These are phyloP conservation scores for Cladobotryum protrusum DNA, from an alignment of 2,329 filamentous ascomycete genomes.

Conservation along the genomic window DNA sequence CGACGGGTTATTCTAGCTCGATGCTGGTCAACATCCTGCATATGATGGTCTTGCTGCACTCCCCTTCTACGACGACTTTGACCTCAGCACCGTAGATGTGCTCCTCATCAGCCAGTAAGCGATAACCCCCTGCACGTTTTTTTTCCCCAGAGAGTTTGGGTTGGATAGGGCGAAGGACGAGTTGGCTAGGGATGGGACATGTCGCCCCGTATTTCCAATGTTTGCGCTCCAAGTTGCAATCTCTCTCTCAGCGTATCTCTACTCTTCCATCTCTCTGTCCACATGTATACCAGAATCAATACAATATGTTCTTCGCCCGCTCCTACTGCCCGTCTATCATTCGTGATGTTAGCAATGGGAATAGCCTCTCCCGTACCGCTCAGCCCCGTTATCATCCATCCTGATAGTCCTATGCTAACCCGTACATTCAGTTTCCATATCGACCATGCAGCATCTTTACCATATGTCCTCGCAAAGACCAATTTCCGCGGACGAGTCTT, in stretches of 20 bases:
- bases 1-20: conserved; percentile 54
- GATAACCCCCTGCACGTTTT: conserved; percentile 6
- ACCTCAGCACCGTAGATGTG: conserved; percentile 93
- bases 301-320: conserved; percentile 27
- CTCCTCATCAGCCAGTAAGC: conserved; percentile 98
- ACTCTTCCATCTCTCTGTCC: conserved; percentile 15
- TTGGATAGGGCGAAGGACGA: conserved; percentile 20
- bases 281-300: conserved; percentile 32
- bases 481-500: conserved; percentile 96
- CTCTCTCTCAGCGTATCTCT: conserved; percentile 11
- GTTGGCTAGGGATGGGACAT: conserved; percentile 15
- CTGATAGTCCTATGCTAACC: conserved; percentile 17
- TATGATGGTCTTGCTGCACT: conserved; percentile 91
- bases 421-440: conserved; percentile 73
- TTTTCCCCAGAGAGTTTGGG: not conserved
- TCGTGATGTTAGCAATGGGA: conserved; percentile 12
- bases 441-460: conserved; percentile 96
- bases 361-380: not conserved
- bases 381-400: not conserved
- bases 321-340: conserved; percentile 3
- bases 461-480: conserved; percentile 95
- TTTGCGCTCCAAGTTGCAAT: conserved; percentile 5
- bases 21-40: conserved; percentile 93
- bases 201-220: conserved; percentile 7
- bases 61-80: conserved; percentile 98